phyloP scores from a whole-genome alignment of 2,329 filamentous ascomycete genomes.

The Ophiostoma ips region DNA sequence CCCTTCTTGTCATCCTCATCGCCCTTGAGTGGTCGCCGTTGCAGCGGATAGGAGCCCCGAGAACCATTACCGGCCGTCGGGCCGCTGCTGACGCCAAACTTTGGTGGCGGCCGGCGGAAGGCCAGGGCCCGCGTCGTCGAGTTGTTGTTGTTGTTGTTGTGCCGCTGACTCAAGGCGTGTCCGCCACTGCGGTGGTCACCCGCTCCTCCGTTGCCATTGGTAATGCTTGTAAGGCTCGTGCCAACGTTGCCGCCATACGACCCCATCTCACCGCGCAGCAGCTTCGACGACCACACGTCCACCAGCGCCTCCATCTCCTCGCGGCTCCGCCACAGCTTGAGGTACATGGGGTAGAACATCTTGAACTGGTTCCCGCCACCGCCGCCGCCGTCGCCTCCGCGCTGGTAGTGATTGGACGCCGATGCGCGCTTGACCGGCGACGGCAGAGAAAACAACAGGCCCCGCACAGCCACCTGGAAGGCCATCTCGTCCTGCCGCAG shows the following conservation, averaged over 20 bases:
- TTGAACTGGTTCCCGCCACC: conserved; percentile 52
- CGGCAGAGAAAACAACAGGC: conserved; percentile 72
- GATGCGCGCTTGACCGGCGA: conserved; percentile 66
- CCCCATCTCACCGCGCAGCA: conserved; percentile 43
- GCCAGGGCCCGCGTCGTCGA: conserved; percentile 33
- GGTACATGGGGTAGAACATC: conserved; percentile 82
- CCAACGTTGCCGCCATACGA: conserved; percentile 24
- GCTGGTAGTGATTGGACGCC: conserved; percentile 23
- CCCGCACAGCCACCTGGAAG: conserved; percentile 80
- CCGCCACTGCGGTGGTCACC: background rate
- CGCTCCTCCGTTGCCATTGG: background rate
- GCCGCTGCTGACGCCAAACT: conserved; percentile 13
- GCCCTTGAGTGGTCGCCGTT: no score
- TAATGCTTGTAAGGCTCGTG: background rate
- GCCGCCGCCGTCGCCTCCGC: conserved; percentile 2
- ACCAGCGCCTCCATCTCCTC: conserved; percentile 70
- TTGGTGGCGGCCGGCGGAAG: conserved; percentile 29
- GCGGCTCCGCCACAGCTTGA: conserved; percentile 69
- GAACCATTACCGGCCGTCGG: background rate
- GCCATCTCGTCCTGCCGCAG: conserved; percentile 87
- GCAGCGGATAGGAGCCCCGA: no score
- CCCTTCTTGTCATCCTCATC: background rate
- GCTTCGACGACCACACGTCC: conserved; percentile 50
- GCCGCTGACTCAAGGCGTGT: conserved; percentile 11
- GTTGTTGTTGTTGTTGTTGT: conserved; percentile 9